Conservation (phyloP, 495 filamentous ascomycete species). For the Aspergillus bridgeri region DNA sequence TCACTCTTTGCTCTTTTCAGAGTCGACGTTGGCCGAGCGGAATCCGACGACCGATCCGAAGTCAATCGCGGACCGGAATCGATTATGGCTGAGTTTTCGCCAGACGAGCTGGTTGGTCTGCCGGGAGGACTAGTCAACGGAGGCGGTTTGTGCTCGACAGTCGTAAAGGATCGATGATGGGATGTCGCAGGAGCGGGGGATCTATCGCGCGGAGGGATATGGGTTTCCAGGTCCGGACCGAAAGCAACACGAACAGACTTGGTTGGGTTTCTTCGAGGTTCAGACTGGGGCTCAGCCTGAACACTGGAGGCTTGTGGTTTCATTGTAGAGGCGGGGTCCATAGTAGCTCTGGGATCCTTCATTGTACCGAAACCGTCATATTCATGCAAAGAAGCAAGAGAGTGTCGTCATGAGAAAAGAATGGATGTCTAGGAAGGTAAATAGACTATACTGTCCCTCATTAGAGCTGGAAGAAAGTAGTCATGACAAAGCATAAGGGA, state of each 20-base stretch:
- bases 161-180: slow-evolving; percentile 42
- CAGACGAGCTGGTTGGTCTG: slow-evolving; percentile 35
- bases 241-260: slow-evolving; percentile 47
- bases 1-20: slow-evolving; percentile 72
- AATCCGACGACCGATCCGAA: slow-evolving; percentile 32
- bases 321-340: slow-evolving; percentile 30
- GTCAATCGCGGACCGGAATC: slow-evolving; percentile 26
- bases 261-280: slow-evolving; percentile 33
- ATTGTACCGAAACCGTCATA: slow-evolving; percentile 41
- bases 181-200: slow-evolving; percentile 35
- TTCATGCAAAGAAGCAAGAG: slow-evolving; percentile 15
- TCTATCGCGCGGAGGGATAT: slow-evolving; percentile 40
- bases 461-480: background rate
- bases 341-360: slow-evolving; percentile 40
- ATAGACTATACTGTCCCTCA: background rate
- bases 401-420: slow-evolving; percentile 7
- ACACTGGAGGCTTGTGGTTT: slow-evolving; percentile 29
- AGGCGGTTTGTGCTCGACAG: slow-evolving; percentile 30
- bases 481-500: background rate
- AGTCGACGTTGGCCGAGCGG: slow-evolving; percentile 48
- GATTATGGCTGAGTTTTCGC: slow-evolving; percentile 24
- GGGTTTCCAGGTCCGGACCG: slow-evolving; percentile 42
- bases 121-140: slow-evolving; percentile 17
- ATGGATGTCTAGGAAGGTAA: slow-evolving; percentile 10
- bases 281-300: slow-evolving; percentile 29